These are phyloP conservation scores for Gynandropsis gynandra DNA, from an alignment of 345 rosid species.

Conservation along the genomic window DNA sequence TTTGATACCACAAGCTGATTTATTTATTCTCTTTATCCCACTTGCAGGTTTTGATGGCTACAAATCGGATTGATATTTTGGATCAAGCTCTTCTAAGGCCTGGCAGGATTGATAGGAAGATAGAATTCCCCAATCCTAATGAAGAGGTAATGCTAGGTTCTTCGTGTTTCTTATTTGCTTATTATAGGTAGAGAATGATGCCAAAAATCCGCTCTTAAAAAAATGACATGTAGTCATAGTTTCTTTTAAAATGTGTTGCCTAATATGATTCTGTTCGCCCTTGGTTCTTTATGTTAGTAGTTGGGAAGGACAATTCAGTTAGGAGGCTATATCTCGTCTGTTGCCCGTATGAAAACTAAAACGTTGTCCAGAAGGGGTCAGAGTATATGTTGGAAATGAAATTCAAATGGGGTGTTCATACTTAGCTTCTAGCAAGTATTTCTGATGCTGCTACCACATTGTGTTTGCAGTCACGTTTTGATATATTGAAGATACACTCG, in stretches of 20 bases:
- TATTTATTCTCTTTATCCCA: not conserved
- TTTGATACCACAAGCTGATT: not conserved
- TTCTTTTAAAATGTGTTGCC: no score
- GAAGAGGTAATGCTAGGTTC: slow-evolving; percentile 52
- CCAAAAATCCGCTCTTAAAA: no score
- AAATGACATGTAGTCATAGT: no score
- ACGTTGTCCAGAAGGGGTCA: no score
- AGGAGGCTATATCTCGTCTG: no score
- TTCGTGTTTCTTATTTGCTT: not conserved
- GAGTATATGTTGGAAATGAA: no score
- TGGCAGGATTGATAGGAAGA: slow-evolving; percentile 94
- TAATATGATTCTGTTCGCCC: no score
- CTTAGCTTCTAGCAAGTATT: not conserved
- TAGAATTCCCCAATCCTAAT: slow-evolving; percentile 97
- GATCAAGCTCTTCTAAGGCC: slow-evolving; percentile 99
- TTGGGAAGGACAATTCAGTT: no score
- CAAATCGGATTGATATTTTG: slow-evolving; percentile 91
- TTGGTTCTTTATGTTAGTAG: no score
- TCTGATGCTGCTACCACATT: slow-evolving; percentile 10
- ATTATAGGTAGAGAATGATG: not conserved
- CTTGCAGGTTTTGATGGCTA: slow-evolving; percentile 93
- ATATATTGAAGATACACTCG: slow-evolving; percentile 95
- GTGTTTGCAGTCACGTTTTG: slow-evolving; percentile 72
- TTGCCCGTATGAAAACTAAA: no score
- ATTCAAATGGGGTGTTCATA: not conserved